A percentile compares a stretch with the other conserved stretches of the same genome.
These are phyloP conservation scores for Aeschynomene evenia DNA, from an alignment of 306 rosid species.

Conservation along the genomic window DNA sequence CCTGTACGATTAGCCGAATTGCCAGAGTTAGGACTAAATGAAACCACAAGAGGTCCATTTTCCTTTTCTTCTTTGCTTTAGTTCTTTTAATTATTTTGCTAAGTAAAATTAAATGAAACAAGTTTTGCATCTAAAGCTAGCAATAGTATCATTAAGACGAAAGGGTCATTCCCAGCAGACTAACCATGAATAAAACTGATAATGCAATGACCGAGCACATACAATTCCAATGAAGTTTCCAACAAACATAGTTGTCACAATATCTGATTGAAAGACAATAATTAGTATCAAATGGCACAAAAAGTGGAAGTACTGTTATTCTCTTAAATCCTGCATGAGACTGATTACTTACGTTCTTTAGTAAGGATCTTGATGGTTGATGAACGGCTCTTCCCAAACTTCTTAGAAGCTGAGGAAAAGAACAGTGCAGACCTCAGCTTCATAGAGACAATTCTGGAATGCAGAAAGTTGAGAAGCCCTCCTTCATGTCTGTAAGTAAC, in stretches of 20 bases:
- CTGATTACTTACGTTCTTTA: constrained; percentile 56
- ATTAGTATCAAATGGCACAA: constrained; percentile 21
- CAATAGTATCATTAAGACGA: background rate
- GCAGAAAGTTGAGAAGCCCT: constrained; percentile 73
- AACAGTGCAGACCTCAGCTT: constrained; percentile 49
- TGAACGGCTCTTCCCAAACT: constrained; percentile 35
- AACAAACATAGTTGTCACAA: constrained; percentile 82
- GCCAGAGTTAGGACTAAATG: constrained; percentile 22
- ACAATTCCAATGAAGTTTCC: constrained; percentile 91
- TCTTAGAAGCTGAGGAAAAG: constrained; percentile 45
- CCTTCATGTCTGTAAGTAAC: constrained; percentile 80
- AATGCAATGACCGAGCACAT: constrained; percentile 92
- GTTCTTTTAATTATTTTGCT: background rate
- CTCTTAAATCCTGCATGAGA: constrained; percentile 15
- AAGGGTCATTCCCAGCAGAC: constrained; percentile 34
- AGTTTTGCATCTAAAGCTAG: constrained; percentile 10
- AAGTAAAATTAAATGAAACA: constrained; percentile 18
- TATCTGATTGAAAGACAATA: constrained; percentile 54
- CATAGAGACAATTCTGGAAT: constrained; percentile 52
- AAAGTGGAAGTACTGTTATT: constrained; percentile 6
- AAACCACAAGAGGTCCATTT: background rate
- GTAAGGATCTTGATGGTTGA: constrained; percentile 61
- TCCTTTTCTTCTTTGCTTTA: background rate
- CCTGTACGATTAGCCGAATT: constrained; percentile 55
- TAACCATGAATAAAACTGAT: constrained; percentile 97